Evolutionary conservation across 768 basidiomycete genomes (phyloP), one percentile per base, ranked within the genome.

Genomic region (Lactarius tabidus): DNA sequence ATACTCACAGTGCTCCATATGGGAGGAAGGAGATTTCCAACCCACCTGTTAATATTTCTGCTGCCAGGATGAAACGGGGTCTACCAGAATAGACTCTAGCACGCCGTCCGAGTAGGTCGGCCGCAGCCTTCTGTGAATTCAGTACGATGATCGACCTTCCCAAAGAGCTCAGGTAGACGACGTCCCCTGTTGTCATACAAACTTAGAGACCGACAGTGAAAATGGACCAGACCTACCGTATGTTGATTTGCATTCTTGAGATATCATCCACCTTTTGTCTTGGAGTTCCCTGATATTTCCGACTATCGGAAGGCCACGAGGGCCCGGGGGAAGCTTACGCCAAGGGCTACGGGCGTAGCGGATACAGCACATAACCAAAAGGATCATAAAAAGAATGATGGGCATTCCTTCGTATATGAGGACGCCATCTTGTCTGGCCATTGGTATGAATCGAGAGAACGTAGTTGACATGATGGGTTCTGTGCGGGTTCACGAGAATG

Each of bases 21-120:
- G 60, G 63, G 17, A 67, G 43, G 31, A 64, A 65, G 63, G 58
- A 65, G 53, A 67, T 41, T 23, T 67, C 63, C 58, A 65, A 60
- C 54, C 62, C 66, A 26, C 63, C 66, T 15, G 63, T 67, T 28
- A 65, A 36, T 65, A 66, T 66, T 54, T 66, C 65, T 58, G 65
- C 26, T 38, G 65, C 65, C 58, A 67, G 53, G n/a, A 67, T 67
- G 29, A 67, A 65, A 65, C 70, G 68, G 57, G 84, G 84, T 9
- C 85, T 79, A 66, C 82, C 82, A 6, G 83, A 83, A 67, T 84
- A 84, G 53, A 82, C 78, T 15, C 70, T 71, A 10, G 81, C 80
- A 14, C 82, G 79, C 36, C 74, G 72, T 55, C 83, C 82, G 39
- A 86, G 75, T 15, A 86, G 74, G 54, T 83, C 82, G 33, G 74